Conservation (phyloP, 306 rosid species). For the Malus asiatica region DNA sequence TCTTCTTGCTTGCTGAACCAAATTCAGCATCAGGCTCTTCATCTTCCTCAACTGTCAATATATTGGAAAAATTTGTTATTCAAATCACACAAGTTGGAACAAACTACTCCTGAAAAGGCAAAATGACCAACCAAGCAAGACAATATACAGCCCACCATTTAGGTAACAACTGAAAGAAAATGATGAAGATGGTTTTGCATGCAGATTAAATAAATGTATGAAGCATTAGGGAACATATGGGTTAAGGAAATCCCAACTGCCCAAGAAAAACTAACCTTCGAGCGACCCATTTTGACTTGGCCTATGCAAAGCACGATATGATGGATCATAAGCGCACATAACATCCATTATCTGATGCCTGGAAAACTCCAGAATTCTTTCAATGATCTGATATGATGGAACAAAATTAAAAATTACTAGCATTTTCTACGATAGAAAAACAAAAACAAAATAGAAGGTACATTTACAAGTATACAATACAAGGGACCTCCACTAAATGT, state of each 20-base stretch:
- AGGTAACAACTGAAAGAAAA: not conserved
- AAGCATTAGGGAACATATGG: not conserved
- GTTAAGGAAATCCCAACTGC: not conserved
- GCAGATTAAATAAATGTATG: not conserved
- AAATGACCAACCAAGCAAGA: not conserved
- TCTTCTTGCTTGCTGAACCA: conserved; percentile 81
- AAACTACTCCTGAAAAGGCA: not conserved
- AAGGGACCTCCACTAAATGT: not conserved
- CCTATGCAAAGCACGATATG: conserved; percentile 81
- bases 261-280: conserved; percentile 58
- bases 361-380: conserved; percentile 91
- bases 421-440: not conserved
- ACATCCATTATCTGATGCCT: conserved; percentile 87
- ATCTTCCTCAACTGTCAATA: conserved; percentile 54
- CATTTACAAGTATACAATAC: not conserved
- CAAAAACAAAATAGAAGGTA: not conserved
- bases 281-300: conserved; percentile 57
- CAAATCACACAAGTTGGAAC: not conserved
- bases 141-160: not conserved
- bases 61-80: not conserved
- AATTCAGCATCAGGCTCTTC: conserved; percentile 65
- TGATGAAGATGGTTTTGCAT: not conserved
- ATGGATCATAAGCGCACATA: conserved; percentile 91
- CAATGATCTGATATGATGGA: conserved; percentile 67
- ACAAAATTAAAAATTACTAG: conserved; percentile 15